Conservation (phyloP, 2,329 filamentous ascomycete genomes). For the Colletotrichum spaethianum region DNA sequence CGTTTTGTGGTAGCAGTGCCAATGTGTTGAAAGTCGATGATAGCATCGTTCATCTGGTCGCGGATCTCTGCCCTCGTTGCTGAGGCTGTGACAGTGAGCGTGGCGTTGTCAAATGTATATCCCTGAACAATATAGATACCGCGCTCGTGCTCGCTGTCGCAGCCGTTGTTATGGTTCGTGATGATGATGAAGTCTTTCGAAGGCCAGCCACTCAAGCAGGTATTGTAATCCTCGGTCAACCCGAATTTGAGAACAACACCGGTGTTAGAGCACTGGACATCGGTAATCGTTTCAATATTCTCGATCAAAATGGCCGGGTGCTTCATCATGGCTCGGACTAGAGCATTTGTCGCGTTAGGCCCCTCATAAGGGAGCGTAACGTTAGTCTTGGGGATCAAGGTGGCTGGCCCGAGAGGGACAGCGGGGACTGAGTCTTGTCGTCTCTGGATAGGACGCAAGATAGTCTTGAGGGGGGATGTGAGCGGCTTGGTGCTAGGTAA, state of each 20-base stretch:
- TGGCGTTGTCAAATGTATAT: slow-evolving; percentile 29
- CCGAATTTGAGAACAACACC: slow-evolving; percentile 42
- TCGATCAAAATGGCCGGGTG: slow-evolving; percentile 44
- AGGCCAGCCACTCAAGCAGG: slow-evolving; percentile 42
- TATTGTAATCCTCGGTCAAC: slow-evolving; percentile 35
- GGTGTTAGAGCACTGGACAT: slow-evolving; percentile 32
- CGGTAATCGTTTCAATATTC: slow-evolving; percentile 38
- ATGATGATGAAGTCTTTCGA: slow-evolving; percentile 52
- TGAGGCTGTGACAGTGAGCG: slow-evolving; percentile 27
- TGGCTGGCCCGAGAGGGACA: slow-evolving; percentile 31
- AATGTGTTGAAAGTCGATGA: slow-evolving; percentile 39
- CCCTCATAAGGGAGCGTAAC: slow-evolving; percentile 42
- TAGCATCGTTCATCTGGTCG: slow-evolving; percentile 37
- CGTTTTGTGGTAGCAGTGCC: slow-evolving; percentile 35
- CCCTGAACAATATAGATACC: slow-evolving; percentile 54
- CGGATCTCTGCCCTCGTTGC: slow-evolving; percentile 27
- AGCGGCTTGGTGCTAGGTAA: slow-evolving; percentile 9
- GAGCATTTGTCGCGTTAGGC: slow-evolving; percentile 38
- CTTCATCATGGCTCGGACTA: slow-evolving; percentile 38
- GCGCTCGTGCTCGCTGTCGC: slow-evolving; percentile 55
- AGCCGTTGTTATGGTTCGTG: slow-evolving; percentile 58
- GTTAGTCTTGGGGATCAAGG: slow-evolving; percentile 41
- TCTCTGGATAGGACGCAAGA: slow-evolving; percentile 31
- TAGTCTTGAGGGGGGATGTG: background rate
- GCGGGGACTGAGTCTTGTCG: slow-evolving; percentile 17